These are phyloP conservation scores for Zygoascus meyerae DNA, from an alignment of 1,139 yeast genomes.

Conservation along the genomic window DNA sequence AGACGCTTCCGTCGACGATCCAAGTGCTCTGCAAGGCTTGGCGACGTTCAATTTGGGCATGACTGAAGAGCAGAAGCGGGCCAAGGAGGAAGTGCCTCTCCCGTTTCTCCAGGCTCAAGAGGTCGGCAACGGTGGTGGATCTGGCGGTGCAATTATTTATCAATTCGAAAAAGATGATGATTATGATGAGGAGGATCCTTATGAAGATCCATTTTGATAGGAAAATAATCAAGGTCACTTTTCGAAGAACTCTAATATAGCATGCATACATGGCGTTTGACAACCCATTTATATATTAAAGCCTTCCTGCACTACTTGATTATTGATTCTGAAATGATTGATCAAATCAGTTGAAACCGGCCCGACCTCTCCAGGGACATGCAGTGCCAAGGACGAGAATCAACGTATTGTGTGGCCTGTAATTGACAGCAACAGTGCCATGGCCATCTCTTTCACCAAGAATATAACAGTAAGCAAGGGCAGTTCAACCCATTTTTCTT, in stretches of 20 bases:
- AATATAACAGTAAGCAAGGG: slow-evolving; percentile 53
- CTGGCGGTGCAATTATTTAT: slow-evolving; percentile 74
- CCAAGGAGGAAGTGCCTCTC: slow-evolving; percentile 77
- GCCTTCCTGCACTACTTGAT: too few relatives aligned
- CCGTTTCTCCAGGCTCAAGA: slow-evolving; percentile 88
- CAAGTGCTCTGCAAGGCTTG: slow-evolving; percentile 53
- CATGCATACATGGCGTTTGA: too few relatives aligned
- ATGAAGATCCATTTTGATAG: slow-evolving; percentile 80
- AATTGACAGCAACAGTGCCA: slow-evolving; percentile 26
- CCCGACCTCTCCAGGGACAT: slow-evolving; percentile 70
- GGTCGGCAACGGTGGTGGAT: slow-evolving; percentile 61
- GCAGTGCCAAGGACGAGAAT: slow-evolving; percentile 51
- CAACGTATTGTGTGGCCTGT: slow-evolving; percentile 27
- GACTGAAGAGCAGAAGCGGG: slow-evolving; percentile 64
- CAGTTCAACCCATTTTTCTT: too few relatives aligned
- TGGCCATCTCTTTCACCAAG: slow-evolving; percentile 43
- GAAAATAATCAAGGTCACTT: too few relatives aligned
- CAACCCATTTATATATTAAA: not conserved
- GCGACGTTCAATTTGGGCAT: slow-evolving; percentile 85
- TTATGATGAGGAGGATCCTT: slow-evolving; percentile 96
- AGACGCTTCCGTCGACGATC: slow-evolving; percentile 35
- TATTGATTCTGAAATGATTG: too few relatives aligned
- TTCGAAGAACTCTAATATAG: too few relatives aligned
- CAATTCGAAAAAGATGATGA: slow-evolving; percentile 82
- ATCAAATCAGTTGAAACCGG: slow-evolving; percentile 88